These are phyloP conservation scores for Fusarium odoratissimum DNA, from an alignment of 2,329 filamentous ascomycete species.

Conservation along the genomic window DNA sequence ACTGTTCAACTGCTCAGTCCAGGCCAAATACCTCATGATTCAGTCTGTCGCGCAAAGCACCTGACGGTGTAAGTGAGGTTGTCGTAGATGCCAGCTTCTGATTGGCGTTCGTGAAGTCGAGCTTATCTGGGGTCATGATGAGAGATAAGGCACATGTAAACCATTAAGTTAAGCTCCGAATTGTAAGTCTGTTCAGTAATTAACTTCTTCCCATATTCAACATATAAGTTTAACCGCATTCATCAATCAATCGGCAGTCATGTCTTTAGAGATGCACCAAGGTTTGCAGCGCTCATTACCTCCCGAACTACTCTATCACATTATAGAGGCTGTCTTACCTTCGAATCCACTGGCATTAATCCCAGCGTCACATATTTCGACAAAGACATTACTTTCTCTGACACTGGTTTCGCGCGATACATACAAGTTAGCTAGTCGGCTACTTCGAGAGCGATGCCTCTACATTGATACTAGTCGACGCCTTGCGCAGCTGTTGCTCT, in stretches of 20 bases:
- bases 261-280: conserved; percentile 2
- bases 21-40: neutral
- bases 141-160: conserved; percentile 20
- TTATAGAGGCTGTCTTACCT: conserved; percentile 53
- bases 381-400: conserved; percentile 58
- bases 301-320: conserved; percentile 50
- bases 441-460: conserved; percentile 59
- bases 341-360: conserved; percentile 48
- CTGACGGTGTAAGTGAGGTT: conserved; percentile 2
- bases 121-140: conserved; percentile 17
- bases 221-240: conserved; percentile 1
- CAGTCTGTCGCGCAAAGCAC: neutral
- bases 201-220: neutral
- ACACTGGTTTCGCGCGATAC: conserved; percentile 57
- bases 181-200: neutral
- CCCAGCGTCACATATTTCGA: conserved; percentile 53
- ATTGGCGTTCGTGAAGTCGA: conserved; percentile 4
- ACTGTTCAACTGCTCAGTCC: neutral
- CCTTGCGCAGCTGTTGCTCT: conserved; percentile 50
- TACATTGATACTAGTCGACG: conserved; percentile 55
- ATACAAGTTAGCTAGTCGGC: conserved; percentile 53
- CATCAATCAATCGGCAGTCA: conserved; percentile 15
- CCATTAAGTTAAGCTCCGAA: neutral
- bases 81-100: conserved; percentile 11
- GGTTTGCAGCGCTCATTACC: conserved; percentile 43